These are phyloP conservation scores for Graphiopsis chlorocephala DNA, from an alignment of 2,329 filamentous ascomycete species.

Conservation along the genomic window DNA sequence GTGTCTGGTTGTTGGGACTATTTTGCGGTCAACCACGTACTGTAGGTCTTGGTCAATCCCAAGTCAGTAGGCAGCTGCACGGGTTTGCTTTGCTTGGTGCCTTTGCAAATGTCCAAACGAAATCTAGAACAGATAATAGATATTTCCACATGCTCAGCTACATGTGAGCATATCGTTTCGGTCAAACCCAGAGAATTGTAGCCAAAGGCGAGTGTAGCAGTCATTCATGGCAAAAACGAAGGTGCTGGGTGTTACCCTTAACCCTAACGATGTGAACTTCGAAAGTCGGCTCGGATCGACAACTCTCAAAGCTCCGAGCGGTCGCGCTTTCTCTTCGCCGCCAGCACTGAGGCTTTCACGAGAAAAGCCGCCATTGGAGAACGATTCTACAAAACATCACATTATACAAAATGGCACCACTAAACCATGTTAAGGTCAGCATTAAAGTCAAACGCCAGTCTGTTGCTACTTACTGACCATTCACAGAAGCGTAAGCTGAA, in stretches of 20 bases:
- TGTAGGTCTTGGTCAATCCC: neutral
- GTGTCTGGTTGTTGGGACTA: too few relatives aligned
- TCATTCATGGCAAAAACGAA: neutral
- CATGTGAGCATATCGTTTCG: neutral
- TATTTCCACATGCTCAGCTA: neutral
- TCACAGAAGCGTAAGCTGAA: conserved; percentile 13
- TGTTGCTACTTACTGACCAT: neutral
- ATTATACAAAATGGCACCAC: neutral
- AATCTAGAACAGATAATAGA: neutral
- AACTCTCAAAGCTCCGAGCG: neutral
- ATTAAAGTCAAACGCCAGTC: neutral
- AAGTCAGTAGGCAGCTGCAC: neutral
- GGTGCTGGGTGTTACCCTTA: neutral
- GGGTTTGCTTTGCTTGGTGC: neutral
- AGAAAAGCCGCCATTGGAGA: neutral
- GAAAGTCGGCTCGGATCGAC: neutral
- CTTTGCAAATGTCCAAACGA: neutral
- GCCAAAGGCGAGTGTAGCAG: neutral
- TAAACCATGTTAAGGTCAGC: neutral
- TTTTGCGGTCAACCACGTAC: neutral
- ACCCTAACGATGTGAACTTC: neutral
- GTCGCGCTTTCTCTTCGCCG: neutral
- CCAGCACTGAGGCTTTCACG: neutral
- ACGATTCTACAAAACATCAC: neutral
- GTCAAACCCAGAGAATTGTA: neutral